Conservation (phyloP, 768 basidiomycete species). For the Leccinum incarnatum region DNA sequence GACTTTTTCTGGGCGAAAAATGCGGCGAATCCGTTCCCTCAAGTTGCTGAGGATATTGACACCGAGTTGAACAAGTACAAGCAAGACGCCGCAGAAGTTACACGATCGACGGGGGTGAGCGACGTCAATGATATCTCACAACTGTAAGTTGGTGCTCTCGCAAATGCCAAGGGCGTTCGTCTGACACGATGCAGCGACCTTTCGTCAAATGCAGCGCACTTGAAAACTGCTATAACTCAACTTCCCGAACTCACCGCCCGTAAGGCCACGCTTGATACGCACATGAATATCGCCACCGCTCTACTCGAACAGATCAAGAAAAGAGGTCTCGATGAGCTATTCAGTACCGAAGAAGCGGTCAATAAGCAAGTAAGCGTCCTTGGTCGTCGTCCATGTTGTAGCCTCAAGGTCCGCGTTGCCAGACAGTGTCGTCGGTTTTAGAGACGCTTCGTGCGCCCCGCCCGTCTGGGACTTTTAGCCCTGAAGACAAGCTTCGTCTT, state of each 20-base stretch:
- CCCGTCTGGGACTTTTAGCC: constrained; percentile 60
- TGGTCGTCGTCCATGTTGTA: neutral
- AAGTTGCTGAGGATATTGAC: constrained; percentile 98
- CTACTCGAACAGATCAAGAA: constrained; percentile 93
- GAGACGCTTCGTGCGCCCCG: constrained; percentile 80
- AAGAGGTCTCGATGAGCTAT: constrained; percentile 93
- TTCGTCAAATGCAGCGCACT: constrained; percentile 86
- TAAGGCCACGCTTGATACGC: constrained; percentile 94
- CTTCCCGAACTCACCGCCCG: constrained; percentile 95
- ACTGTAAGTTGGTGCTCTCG: constrained; percentile 53
- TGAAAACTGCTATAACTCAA: constrained; percentile 97
- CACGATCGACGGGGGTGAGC: constrained; percentile 91
- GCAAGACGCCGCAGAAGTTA: constrained; percentile 95
- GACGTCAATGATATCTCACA: constrained; percentile 95
- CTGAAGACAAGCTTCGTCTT: constrained; percentile 87
- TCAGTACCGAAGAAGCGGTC: constrained; percentile 91
- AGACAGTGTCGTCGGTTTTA: constrained; percentile 79
- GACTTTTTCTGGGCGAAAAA: constrained; percentile 99
- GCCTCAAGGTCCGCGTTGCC: constrained; percentile 2
- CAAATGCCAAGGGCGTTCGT: neutral
- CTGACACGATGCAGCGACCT: constrained; percentile 55
- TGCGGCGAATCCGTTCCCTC: constrained; percentile 94
- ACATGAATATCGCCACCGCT: constrained; percentile 99
- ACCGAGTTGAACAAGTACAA: constrained; percentile 88
- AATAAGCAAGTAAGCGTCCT: constrained; percentile 64